phyloP scores from a whole-genome alignment of 345 rosid species.

The Cochlearia excelsa region DNA sequence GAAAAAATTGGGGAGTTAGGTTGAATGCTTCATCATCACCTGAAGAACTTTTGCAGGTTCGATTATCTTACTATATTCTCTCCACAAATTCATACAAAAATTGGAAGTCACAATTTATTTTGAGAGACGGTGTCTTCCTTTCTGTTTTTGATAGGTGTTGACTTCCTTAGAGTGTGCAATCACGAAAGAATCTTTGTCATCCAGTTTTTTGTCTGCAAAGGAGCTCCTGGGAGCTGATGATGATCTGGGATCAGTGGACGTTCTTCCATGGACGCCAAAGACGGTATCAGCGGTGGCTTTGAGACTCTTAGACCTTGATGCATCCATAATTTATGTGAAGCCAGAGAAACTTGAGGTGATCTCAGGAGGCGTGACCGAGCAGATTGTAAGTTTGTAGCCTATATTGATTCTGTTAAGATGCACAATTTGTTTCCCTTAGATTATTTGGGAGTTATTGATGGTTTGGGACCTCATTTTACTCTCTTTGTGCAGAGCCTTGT shows the following conservation, averaged over 20 bases:
- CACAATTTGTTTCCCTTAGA: background rate
- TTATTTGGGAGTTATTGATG: background rate
- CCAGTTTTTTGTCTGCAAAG: constrained; percentile 62
- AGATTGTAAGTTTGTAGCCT: constrained; percentile 47
- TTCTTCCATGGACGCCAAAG: constrained; percentile 98
- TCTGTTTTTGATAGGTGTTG: constrained; percentile 49
- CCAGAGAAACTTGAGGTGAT: constrained; percentile 52
- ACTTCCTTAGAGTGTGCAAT: constrained; percentile 71
- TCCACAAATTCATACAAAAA: constrained; percentile 2
- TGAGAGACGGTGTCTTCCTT: background rate
- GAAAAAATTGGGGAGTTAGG: constrained; percentile 59
- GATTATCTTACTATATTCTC: background rate
- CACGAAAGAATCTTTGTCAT: constrained; percentile 56
- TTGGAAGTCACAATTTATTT: background rate
- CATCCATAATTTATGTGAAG: constrained; percentile 52
- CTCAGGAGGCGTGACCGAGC: constrained; percentile 45
- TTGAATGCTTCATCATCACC: constrained; percentile 56
- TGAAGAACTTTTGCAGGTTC: constrained; percentile 80
- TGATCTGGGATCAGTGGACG: constrained; percentile 44
- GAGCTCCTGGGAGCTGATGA: constrained; percentile 56
- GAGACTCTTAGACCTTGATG: constrained; percentile 82
- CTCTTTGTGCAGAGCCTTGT: constrained; percentile 55
- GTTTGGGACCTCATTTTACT: constrained; percentile 18
- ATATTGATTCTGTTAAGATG: constrained; percentile 9
- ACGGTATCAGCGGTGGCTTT: constrained; percentile 77